These are phyloP conservation scores for Grifola frondosa DNA, from an alignment of 1,284 basidiomycete species.

Conservation along the genomic window DNA sequence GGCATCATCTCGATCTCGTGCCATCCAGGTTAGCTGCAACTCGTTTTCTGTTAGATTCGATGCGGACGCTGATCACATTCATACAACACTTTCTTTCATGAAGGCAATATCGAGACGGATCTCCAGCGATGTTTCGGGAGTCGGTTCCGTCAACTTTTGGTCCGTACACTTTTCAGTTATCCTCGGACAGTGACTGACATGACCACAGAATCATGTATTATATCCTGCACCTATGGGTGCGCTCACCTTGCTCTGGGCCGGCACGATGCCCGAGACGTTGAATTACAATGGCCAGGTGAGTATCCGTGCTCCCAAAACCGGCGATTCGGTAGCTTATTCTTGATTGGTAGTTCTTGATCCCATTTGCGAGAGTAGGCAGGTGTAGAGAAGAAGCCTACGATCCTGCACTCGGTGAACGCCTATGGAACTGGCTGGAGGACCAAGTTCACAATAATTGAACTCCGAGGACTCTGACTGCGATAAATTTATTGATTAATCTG, in stretches of 20 bases:
- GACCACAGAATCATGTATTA: no score
- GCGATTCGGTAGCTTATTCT: not conserved
- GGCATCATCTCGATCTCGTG: constrained; percentile 36
- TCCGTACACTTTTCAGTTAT: not conserved
- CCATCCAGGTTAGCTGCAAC: constrained; percentile 34
- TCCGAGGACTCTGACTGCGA: no score
- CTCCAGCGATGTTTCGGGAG: constrained; percentile 1
- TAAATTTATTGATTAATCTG: no score
- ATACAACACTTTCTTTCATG: constrained; percentile 7
- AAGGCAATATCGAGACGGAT: constrained; percentile 6
- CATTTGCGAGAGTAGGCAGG: constrained; percentile 41
- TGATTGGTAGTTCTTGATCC: constrained; percentile 39
- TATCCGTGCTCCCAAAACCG: not conserved
- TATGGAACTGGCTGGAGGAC: constrained; percentile 45
- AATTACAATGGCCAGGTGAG: constrained; percentile 46
- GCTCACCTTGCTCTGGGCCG: constrained; percentile 17
- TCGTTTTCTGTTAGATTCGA: not conserved
- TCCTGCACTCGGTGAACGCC: constrained; percentile 29
- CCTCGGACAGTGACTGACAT: not conserved
- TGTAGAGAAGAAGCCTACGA: constrained; percentile 21
- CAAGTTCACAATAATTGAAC: no score
- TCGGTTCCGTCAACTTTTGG: not conserved
- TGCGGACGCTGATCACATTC: not conserved
- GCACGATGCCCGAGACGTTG: constrained; percentile 42
- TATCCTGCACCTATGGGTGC: constrained; percentile 13